Base-by-base conservation (phyloP, 2,329 filamentous ascomycete species). In the Pseudogymnoascus sp. region DNA sequence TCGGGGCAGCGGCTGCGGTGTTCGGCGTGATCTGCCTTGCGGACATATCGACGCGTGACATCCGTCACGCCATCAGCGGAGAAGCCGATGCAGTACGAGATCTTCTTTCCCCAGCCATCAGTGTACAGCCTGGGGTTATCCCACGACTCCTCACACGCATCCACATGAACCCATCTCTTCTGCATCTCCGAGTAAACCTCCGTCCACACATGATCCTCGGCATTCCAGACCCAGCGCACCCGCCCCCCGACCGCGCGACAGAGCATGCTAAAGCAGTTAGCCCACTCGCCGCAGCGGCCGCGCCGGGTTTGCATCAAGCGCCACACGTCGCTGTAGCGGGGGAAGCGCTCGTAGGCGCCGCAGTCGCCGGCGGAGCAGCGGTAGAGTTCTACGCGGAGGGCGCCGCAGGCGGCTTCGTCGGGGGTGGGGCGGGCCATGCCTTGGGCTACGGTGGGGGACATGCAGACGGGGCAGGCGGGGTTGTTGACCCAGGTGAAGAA, bases 401-500 rank as follows among this genome's bases (percentile, higher is more conserved):
- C 95, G 66, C 93, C 91, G 66, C 89, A 91, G 31, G 93, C 93
- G 67, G 86, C 88, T 77, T 99, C 95, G 63, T 97, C 95, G 1
- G 90, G 90, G 0, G 89, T 88, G 6, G 95, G 92, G 31, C 89
- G 86, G 0, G 90, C 91, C 84, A 91, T 89, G 69, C 93, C 93
- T 71, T 89, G 85, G 8, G 86, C 87, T 64, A 95, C 84, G 2
- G 93, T 97, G 40, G 91, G 91, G 60, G 89, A 90, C 69, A 87
- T 80, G 76, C 95, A 99, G 63, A 85, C 81, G 8, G 88, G 83
- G 76, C 95, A 97, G 16, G 88, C 83, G 0, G 95, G 95, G 76
- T 97, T 97, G 79, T 97, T 96, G 71, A 97, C 91, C 88, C 93
- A 99, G 65, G 89, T 87, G 77, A 97, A 97, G 78, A 97, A 97